Evolutionary conservation across 2,329 filamentous ascomycete genomes (phyloP).

Genomic region (Pseudogymnoascus sp.): DNA sequence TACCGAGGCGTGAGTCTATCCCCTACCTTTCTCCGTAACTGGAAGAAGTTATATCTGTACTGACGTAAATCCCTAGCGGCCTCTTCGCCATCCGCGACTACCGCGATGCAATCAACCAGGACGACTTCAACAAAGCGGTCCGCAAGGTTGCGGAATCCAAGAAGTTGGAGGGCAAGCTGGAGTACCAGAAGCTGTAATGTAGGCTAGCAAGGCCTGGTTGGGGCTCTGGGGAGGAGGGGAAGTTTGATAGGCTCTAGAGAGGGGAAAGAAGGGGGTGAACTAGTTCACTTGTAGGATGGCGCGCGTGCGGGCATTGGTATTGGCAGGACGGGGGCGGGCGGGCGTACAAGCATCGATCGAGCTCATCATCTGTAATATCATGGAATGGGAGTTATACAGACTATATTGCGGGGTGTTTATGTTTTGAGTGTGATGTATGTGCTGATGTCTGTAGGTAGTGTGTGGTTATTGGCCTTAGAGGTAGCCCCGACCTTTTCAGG

Average conservation of each 20-base stretch:
- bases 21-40: not conserved
- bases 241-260: not conserved
- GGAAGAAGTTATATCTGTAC: conserved; percentile 11
- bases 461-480: too few species aligned
- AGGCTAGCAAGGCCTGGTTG: not conserved
- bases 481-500: too few species aligned
- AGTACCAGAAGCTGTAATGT: conserved; percentile 84
- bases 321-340: not conserved
- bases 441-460: too few species aligned
- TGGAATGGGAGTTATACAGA: not conserved
- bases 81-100: conserved; percentile 98
- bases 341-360: not conserved
- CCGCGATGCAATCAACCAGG: conserved; percentile 89
- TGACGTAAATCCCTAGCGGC: conserved; percentile 47
- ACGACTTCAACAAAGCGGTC: conserved; percentile 99
- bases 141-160: conserved; percentile 95
- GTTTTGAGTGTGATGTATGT: not conserved
- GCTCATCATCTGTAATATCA: not conserved
- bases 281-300: not conserved
- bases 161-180: conserved; percentile 96
- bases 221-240: not conserved
- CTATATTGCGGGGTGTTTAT: not conserved
- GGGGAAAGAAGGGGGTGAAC: not conserved
- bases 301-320: not conserved
- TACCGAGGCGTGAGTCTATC: conserved; percentile 81